Conservation (phyloP, 495 filamentous ascomycete genomes). For the Aspergillus baeticus region DNA sequence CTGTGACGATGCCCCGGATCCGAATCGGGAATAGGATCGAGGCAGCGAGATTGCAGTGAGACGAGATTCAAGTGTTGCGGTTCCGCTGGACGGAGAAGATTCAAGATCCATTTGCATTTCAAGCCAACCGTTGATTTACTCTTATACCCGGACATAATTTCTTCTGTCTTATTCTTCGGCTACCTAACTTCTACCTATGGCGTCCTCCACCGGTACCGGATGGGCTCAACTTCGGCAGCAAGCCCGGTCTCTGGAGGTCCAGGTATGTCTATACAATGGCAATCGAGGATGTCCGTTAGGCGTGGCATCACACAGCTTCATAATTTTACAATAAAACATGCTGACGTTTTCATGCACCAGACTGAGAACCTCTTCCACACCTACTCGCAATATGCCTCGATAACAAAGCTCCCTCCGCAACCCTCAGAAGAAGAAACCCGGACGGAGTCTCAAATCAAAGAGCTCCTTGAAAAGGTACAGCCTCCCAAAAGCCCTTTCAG, state of each 20-base stretch:
- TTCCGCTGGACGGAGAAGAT: conserved; percentile 15
- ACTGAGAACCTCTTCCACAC: conserved; percentile 92
- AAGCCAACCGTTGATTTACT: neutral
- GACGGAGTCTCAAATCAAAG: conserved; percentile 78
- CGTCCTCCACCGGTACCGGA: conserved; percentile 72
- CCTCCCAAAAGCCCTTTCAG: neutral
- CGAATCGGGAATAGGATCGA: conserved; percentile 24
- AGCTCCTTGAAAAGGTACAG: conserved; percentile 62
- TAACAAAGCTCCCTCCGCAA: conserved; percentile 73
- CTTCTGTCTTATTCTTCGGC: neutral
- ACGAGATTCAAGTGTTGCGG: neutral
- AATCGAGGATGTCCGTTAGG: neutral
- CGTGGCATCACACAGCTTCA: neutral
- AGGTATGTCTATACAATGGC: conserved; percentile 53
- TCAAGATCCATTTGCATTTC: neutral
- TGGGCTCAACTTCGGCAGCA: conserved; percentile 97
- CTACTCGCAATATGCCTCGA: conserved; percentile 90
- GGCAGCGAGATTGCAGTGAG: conserved; percentile 29
- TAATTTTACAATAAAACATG: neutral
- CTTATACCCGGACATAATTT: neutral
- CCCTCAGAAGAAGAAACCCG: conserved; percentile 81
- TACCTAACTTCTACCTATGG: conserved; percentile 48
- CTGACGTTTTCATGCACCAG: conserved; percentile 40
- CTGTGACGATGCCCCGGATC: neutral
- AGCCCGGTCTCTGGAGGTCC: conserved; percentile 83